phyloP scores from a whole-genome alignment of 495 filamentous ascomycete species.

The Lepraria neglecta region DNA sequence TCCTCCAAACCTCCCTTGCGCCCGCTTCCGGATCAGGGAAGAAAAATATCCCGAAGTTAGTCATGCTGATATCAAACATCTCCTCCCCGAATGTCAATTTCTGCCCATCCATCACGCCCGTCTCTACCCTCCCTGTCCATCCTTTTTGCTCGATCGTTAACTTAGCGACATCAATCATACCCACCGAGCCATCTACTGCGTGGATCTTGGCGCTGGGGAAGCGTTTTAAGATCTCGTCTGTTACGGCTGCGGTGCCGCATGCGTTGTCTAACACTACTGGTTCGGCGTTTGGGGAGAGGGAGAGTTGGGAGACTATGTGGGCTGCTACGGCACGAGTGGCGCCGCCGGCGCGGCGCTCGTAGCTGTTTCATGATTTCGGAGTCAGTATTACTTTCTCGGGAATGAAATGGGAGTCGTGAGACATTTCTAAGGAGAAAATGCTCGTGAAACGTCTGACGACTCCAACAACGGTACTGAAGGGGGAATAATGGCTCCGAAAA shows the following conservation, averaged over 20 bases:
- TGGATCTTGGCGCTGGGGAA: background rate
- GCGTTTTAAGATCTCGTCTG: too few species aligned
- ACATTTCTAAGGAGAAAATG: too few species aligned
- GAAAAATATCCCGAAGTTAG: background rate
- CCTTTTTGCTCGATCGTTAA: background rate
- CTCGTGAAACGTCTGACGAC: too few species aligned
- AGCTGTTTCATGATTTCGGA: background rate
- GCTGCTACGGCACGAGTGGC: background rate
- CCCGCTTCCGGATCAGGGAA: background rate
- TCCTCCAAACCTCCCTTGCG: background rate
- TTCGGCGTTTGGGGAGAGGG: background rate
- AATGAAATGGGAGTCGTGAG: too few species aligned
- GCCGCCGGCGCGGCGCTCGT: conserved; percentile 6
- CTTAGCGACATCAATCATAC: too few species aligned
- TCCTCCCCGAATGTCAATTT: background rate
- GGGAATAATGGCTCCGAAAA: too few species aligned
- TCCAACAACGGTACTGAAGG: too few species aligned
- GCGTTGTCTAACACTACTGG: background rate
- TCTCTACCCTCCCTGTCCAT: background rate
- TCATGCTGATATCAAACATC: background rate
- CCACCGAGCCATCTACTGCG: background rate
- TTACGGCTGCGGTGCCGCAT: background rate
- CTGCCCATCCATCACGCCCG: background rate
- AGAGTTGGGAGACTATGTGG: background rate
- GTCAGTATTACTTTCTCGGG: background rate